phyloP scores from a whole-genome alignment of 2,329 filamentous ascomycete genomes.

The Sporothrix inflata region DNA sequence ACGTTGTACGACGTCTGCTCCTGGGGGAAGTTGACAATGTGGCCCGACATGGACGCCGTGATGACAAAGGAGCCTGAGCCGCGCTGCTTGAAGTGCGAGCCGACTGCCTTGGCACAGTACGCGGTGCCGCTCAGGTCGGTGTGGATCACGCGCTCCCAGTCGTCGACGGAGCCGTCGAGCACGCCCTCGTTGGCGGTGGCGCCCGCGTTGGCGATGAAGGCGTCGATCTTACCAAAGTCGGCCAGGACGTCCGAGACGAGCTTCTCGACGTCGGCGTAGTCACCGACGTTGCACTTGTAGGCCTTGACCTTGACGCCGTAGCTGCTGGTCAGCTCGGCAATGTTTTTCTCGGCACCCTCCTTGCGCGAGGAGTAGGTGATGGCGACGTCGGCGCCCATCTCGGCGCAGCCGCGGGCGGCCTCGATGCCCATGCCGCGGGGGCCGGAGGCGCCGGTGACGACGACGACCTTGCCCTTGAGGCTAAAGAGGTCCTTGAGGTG shows the following conservation, averaged over 20 bases:
- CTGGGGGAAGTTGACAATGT: slow-evolving; percentile 78
- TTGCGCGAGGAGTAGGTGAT: slow-evolving; percentile 74
- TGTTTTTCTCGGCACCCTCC: slow-evolving; percentile 67
- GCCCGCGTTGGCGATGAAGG: slow-evolving; percentile 80
- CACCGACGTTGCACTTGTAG: slow-evolving; percentile 64
- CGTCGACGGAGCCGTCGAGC: slow-evolving; percentile 65
- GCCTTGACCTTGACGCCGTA: slow-evolving; percentile 70
- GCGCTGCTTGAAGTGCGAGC: slow-evolving; percentile 63
- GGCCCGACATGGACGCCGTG: slow-evolving; percentile 77
- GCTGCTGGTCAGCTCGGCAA: slow-evolving; percentile 63
- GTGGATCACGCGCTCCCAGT: slow-evolving; percentile 68
- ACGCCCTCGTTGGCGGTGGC: slow-evolving; percentile 70
- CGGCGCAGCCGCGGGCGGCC: slow-evolving; percentile 69
- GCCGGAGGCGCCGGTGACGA: slow-evolving; percentile 70
- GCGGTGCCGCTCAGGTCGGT: slow-evolving; percentile 78
- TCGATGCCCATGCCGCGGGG: slow-evolving; percentile 72
- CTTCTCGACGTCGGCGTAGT: slow-evolving; percentile 54
- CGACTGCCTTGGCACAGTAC: slow-evolving; percentile 73
- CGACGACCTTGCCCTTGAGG: slow-evolving; percentile 72
- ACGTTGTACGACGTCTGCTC: slow-evolving; percentile 74
- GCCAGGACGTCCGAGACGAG: slow-evolving; percentile 57
- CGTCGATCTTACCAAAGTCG: slow-evolving; percentile 75
- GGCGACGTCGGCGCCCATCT: slow-evolving; percentile 71
- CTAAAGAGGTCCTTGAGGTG: slow-evolving; percentile 69
- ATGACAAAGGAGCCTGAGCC: slow-evolving; percentile 73